phyloP scores from a whole-genome alignment of 495 filamentous ascomycete species.

The Hypoxylon intermedium region DNA sequence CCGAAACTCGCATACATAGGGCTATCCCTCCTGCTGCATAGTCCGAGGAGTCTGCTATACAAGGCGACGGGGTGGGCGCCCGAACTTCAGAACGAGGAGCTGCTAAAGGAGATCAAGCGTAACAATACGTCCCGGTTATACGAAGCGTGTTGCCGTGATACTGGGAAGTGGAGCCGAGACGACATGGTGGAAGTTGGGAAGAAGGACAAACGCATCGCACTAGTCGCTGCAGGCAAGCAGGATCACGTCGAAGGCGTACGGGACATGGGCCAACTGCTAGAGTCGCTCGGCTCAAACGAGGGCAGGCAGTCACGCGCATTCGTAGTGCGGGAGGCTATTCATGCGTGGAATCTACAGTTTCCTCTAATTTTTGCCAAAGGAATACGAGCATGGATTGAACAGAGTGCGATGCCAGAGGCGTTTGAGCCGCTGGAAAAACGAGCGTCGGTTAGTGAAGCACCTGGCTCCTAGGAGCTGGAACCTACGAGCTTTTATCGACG shows the following conservation, averaged over 20 bases:
- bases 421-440: slow-evolving; percentile 35
- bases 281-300: slow-evolving; percentile 23
- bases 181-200: slow-evolving; percentile 34
- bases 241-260: slow-evolving; percentile 41
- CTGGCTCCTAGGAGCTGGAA: no score
- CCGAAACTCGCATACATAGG: slow-evolving; percentile 25
- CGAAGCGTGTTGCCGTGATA: slow-evolving; percentile 7
- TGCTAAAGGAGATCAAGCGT: slow-evolving; percentile 36
- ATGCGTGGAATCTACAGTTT: slow-evolving; percentile 49
- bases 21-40: slow-evolving; percentile 27
- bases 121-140: slow-evolving; percentile 30
- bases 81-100: slow-evolving; percentile 32
- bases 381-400: slow-evolving; percentile 44
- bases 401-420: slow-evolving; percentile 30
- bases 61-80: slow-evolving; percentile 31
- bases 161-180: slow-evolving; percentile 22
- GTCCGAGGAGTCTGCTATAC: slow-evolving; percentile 17
- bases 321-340: slow-evolving; percentile 42
- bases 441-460: no score
- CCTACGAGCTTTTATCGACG: no score
- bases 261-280: slow-evolving; percentile 35
- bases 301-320: slow-evolving; percentile 35
- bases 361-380: slow-evolving; percentile 44
- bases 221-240: slow-evolving; percentile 40
- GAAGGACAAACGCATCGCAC: slow-evolving; percentile 33